Conservation (phyloP, 768 basidiomycete genomes). For the Leccinum boreale region DNA sequence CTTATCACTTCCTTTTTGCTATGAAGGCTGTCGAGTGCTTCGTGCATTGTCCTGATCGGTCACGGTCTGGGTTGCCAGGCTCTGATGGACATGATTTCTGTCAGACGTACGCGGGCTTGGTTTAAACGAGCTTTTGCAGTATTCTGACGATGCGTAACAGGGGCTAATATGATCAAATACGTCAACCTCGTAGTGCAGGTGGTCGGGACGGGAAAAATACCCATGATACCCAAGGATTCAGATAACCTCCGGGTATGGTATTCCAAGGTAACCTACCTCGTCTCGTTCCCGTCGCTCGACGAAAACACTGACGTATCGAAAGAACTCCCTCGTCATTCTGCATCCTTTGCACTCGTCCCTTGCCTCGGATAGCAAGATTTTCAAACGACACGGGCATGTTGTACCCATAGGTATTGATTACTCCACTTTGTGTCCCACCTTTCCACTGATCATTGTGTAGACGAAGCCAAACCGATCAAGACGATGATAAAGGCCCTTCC, state of each 20-base stretch:
- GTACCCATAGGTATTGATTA: conserved; percentile 54
- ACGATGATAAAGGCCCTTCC: conserved; percentile 69
- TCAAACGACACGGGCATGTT: conserved; percentile 65
- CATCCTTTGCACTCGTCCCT: conserved; percentile 59
- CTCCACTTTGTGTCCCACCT: background rate
- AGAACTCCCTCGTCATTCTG: conserved; percentile 74
- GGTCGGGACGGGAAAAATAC: conserved; percentile 60
- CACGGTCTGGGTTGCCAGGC: conserved; percentile 82
- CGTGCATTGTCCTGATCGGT: conserved; percentile 77
- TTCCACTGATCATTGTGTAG: conserved; percentile 32
- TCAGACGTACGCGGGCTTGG: conserved; percentile 53
- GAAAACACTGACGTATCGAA: conserved; percentile 9
- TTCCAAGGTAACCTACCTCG: conserved; percentile 44
- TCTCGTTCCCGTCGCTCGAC: background rate
- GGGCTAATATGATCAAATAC: conserved; percentile 51
- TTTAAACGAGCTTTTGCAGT: background rate
- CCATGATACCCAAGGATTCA: conserved; percentile 50
- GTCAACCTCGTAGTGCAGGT: conserved; percentile 79
- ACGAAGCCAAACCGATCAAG: conserved; percentile 70
- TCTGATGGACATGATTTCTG: conserved; percentile 69
- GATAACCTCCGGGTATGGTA: conserved; percentile 72
- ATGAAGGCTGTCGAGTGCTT: conserved; percentile 65
- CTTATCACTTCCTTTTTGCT: background rate
- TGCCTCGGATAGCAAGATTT: conserved; percentile 35
- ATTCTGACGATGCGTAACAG: conserved; percentile 24